These are phyloP conservation scores for Carex kokanica DNA, from an alignment of 176 grass and related monocot genomes.

Conservation along the genomic window DNA sequence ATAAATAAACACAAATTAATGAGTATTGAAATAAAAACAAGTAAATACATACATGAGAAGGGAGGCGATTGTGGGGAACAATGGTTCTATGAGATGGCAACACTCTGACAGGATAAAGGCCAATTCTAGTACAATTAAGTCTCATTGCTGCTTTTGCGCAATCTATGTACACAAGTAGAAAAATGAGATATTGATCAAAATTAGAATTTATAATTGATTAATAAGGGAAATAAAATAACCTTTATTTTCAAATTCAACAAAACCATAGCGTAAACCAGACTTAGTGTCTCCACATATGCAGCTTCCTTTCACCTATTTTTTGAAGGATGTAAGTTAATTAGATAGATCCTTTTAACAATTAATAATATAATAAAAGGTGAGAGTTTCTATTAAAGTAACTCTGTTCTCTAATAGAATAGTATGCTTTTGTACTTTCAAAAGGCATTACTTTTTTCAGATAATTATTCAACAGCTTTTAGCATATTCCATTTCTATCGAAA, in stretches of 20 bases:
- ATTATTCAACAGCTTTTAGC: background rate
- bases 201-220: background rate
- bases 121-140: slow-evolving; percentile 14
- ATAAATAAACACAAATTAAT: background rate
- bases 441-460: background rate
- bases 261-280: slow-evolving; percentile 12
- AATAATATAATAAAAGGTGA: background rate
- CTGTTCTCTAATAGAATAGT: background rate
- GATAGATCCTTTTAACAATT: background rate
- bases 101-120: slow-evolving; percentile 6
- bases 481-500: background rate
- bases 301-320: slow-evolving; percentile 7
- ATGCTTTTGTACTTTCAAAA: background rate
- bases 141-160: background rate
- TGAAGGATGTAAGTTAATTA: background rate
- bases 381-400: background rate
- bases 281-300: slow-evolving; percentile 15
- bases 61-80: background rate
- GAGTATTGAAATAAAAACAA: background rate
- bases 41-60: background rate
- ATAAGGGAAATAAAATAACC: background rate
- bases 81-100: background rate
- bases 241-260: slow-evolving; percentile 19
- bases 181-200: background rate
- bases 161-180: background rate